These are phyloP conservation scores for Dothideomycetes sp. DNA, from an alignment of 2,329 filamentous ascomycete genomes.

Conservation along the genomic window DNA sequence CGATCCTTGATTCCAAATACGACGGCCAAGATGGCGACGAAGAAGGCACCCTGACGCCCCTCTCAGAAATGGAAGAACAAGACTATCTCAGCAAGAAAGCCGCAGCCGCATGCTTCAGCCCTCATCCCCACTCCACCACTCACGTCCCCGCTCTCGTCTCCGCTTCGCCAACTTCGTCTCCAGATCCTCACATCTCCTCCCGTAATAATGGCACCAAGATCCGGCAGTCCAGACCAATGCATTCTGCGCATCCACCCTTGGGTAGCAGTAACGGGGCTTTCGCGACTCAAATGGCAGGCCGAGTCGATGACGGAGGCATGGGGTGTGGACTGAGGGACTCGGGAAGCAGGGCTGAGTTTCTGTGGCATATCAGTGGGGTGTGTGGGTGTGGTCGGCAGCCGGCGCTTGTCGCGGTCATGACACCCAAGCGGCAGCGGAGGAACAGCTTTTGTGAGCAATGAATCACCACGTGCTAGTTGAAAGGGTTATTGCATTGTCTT, in stretches of 20 bases:
- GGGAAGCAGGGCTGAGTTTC: background rate
- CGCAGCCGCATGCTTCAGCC: too few relatives aligned
- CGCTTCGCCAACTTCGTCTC: too few relatives aligned
- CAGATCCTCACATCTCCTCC: background rate
- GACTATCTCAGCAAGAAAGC: background rate
- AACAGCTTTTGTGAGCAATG: too few relatives aligned
- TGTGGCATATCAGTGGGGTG: background rate
- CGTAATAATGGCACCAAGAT: background rate
- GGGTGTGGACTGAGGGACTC: background rate
- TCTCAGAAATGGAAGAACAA: background rate
- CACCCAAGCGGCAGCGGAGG: too few relatives aligned
- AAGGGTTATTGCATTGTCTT: too few relatives aligned
- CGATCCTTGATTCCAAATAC: background rate
- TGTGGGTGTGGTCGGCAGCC: background rate
- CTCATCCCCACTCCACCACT: too few relatives aligned
- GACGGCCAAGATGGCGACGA: too few relatives aligned
- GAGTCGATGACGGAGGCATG: background rate
- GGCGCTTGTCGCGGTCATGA: background rate
- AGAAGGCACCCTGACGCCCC: too few relatives aligned
- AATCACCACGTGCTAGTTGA: too few relatives aligned
- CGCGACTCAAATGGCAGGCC: too few relatives aligned
- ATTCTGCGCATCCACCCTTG: background rate
- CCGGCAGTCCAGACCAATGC: background rate
- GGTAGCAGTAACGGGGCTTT: too few relatives aligned
- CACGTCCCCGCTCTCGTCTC: too few relatives aligned